A percentile compares a stretch with the other conserved stretches of the same genome.
phyloP scores from a whole-genome alignment of 805 yeast genomes.

The Candida stauntonica region DNA sequence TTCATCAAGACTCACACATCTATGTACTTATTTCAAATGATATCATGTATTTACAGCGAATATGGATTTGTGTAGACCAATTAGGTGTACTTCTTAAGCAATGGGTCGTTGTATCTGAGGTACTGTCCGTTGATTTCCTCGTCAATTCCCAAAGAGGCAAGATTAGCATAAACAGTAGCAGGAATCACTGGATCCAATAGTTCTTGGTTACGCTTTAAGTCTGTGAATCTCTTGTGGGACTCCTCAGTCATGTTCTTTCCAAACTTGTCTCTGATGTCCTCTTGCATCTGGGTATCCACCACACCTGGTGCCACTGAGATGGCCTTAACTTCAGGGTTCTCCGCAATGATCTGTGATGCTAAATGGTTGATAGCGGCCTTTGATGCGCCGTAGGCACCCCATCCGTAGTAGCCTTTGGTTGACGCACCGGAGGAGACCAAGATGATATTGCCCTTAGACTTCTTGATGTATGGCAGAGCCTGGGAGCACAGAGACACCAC shows the following conservation, averaged over 20 bases:
- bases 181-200: conserved; percentile 70
- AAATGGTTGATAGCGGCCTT: conserved; percentile 89
- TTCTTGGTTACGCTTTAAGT: conserved; percentile 51
- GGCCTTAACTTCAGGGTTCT: conserved; percentile 55
- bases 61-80: too few relatives aligned
- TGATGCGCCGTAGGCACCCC: conserved; percentile 91
- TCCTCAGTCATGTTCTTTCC: conserved; percentile 57
- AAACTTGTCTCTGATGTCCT: conserved; percentile 62
- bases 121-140: conserved; percentile 60
- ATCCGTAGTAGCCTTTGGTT: conserved; percentile 54
- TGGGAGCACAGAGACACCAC: conserved; percentile 53
- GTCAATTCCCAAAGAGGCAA: conserved; percentile 59
- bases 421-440: conserved; percentile 91
- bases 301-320: conserved; percentile 92
- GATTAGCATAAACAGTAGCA: conserved; percentile 60
- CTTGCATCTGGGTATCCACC: conserved; percentile 89
- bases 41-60: too few relatives aligned
- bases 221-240: conserved; percentile 56
- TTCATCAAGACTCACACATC: too few relatives aligned
- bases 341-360: conserved; percentile 60
- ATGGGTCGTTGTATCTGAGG: conserved; percentile 52
- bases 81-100: conserved; percentile 14
- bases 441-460: conserved; percentile 58
- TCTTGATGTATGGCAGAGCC: conserved; percentile 54
- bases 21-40: too few relatives aligned